These are phyloP conservation scores for Pseudocercospora cruenta DNA, from an alignment of 2,329 filamentous ascomycete genomes.

Conservation along the genomic window DNA sequence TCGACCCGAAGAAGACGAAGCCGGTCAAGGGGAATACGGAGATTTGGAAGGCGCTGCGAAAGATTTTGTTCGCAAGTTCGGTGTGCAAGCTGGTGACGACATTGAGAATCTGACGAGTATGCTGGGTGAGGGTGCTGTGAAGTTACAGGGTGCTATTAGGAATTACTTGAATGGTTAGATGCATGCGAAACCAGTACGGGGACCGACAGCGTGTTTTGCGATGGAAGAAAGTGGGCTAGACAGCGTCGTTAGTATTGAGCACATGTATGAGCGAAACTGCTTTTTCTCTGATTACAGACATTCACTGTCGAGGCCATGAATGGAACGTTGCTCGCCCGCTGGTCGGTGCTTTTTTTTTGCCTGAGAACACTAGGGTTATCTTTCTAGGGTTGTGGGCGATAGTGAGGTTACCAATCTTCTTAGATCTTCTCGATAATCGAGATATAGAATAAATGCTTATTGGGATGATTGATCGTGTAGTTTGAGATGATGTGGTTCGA, in stretches of 20 bases:
- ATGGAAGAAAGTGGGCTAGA: not conserved
- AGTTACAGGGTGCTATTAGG: conserved; percentile 69
- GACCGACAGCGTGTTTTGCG: not conserved
- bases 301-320: not conserved
- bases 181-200: not conserved
- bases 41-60: conserved; percentile 92
- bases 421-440: no score
- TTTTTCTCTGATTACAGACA: not conserved
- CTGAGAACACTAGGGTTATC: no score
- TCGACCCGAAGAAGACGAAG: conserved; percentile 71
- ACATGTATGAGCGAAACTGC: not conserved
- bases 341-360: no score
- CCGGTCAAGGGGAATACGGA: conserved; percentile 72
- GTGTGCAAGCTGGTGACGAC: conserved; percentile 93
- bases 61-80: conserved; percentile 94
- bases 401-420: no score
- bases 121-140: conserved; percentile 81
- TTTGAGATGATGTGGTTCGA: no score
- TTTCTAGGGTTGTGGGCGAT: no score
- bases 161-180: conserved; percentile 40
- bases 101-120: conserved; percentile 84
- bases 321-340: no score
- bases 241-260: not conserved
- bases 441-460: no score
- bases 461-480: no score